Evolutionary conservation across 805 yeast species (phyloP).

Genomic region (Hanseniaspora lindneri): DNA sequence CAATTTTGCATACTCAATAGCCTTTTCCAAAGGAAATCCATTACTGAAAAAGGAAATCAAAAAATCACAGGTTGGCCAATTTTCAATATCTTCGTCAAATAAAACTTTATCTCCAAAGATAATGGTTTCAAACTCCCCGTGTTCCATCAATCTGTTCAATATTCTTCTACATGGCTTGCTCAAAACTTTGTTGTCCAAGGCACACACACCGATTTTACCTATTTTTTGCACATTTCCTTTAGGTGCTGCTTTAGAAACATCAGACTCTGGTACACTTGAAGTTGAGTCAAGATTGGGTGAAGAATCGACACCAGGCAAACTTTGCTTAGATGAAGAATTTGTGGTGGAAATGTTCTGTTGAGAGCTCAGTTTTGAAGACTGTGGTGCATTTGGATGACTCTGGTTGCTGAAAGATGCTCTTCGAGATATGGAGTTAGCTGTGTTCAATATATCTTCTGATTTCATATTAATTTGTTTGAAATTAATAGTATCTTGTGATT

Average conservation of each 20-base stretch:
- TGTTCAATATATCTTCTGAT: constrained; percentile 13
- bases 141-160: constrained; percentile 71
- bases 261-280: constrained; percentile 15
- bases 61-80: constrained; percentile 98
- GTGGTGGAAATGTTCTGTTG: not conserved
- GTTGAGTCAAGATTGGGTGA: not conserved
- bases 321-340: too few species aligned
- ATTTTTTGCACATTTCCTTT: constrained; percentile 40
- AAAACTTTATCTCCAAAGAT: constrained; percentile 96
- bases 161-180: constrained; percentile 92
- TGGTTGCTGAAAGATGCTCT: constrained; percentile 23
- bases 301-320: not conserved
- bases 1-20: constrained; percentile 76
- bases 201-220: constrained; percentile 96
- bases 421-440: constrained; percentile 23
- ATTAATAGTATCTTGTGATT: constrained; percentile 7
- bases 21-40: constrained; percentile 94
- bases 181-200: constrained; percentile 94
- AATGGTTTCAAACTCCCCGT: constrained; percentile 92
- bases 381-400: constrained; percentile 14
- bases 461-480: constrained; percentile 3
- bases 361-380: not conserved
- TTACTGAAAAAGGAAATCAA: constrained; percentile 84
- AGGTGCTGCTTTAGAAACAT: constrained; percentile 13
- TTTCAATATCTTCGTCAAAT: constrained; percentile 80